phyloP scores from a whole-genome alignment of 768 basidiomycete genomes.

The Lactarius vividus region DNA sequence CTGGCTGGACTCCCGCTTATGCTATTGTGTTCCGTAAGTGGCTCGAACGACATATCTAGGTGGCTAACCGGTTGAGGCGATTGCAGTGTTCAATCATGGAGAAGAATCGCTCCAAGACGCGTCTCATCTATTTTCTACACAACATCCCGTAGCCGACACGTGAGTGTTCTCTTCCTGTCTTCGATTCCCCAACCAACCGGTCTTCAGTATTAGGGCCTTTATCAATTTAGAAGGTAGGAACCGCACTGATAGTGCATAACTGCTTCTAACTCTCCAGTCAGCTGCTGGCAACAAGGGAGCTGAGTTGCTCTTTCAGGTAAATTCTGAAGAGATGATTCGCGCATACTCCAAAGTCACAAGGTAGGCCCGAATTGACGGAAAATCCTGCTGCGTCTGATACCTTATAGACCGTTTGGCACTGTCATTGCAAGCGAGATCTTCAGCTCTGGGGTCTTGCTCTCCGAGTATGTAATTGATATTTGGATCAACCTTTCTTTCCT shows the following conservation, averaged over 20 bases:
- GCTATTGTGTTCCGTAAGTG: conserved; percentile 79
- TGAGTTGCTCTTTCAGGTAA: conserved; percentile 93
- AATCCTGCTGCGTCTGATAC: not conserved
- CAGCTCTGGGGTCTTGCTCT: conserved; percentile 83
- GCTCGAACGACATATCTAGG: not conserved
- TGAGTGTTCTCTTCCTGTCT: conserved; percentile 30
- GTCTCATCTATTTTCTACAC: conserved; percentile 89
- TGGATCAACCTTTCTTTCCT: not conserved
- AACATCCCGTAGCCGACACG: conserved; percentile 73
- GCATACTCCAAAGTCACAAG: conserved; percentile 84
- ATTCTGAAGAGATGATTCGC: conserved; percentile 90
- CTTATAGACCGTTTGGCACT: conserved; percentile 73
- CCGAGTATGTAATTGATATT: conserved; percentile 54
- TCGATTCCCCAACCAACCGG: conserved; percentile 2
- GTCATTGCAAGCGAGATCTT: conserved; percentile 92
- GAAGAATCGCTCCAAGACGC: conserved; percentile 96
- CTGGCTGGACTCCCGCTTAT: conserved; percentile 69
- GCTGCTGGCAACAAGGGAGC: conserved; percentile 87
- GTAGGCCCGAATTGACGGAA: conserved; percentile 35
- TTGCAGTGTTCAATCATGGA: conserved; percentile 86
- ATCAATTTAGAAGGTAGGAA: conserved; percentile 83
- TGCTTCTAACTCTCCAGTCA: conserved; percentile 31
- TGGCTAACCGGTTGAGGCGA: conserved; percentile 8
- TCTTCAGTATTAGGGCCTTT: conserved; percentile 68
- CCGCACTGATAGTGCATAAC: too few species aligned